Base-by-base conservation (phyloP, 306 rosid genomes). In the Quercus variabilis region DNA sequence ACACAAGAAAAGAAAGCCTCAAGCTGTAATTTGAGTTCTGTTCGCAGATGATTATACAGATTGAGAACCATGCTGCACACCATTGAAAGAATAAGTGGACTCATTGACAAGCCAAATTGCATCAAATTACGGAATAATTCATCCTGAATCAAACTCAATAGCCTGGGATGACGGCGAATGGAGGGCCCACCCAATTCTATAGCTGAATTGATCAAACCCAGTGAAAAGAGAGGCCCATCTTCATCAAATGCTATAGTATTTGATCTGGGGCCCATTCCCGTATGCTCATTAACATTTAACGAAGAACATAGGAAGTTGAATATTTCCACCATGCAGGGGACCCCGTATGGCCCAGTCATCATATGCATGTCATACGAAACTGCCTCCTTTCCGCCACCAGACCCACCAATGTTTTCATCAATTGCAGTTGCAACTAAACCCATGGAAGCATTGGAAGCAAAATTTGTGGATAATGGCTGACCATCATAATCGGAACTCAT, bases 321-420 rank as follows among this genome's bases (percentile, higher is more conserved):
- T 83, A 91, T 91, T 85, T 96, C 98, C 87, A 96, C 94, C 99
- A 96, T 96, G 91, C 99, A 93, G 62, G 99, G 94, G 71, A 91
- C 98, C 73, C 99, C 99, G 63, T 89, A 95, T n/a, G 98, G 98
- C 82, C 89, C 99, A 68, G 91, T 89, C 97, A 91, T 91, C 28
- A 87, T 90, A 85, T 90, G 97, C 76, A 82, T 63, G 75, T 91
- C 97, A 83, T 86, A 89, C n/a, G 90, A 85, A 72, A 76, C 91
- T 59, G 90, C 57, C 28, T 90, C 95, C 89, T 88, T 91, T 78
- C 86, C 91, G 18, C 79, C 79, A 76, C 86, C 76, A 73, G 86
- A 81, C 82, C 86, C 82, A 2, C 87, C 75, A 35, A 80, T 69
- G 86, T 83, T 91, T 80, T 91, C 96, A 31, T 89, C 91, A 77